Percentiles rank a stretch among this genome's conserved stretches.
Evolutionary conservation across 495 filamentous ascomycete genomes (phyloP).

Genomic region (Zalerion maritima): DNA sequence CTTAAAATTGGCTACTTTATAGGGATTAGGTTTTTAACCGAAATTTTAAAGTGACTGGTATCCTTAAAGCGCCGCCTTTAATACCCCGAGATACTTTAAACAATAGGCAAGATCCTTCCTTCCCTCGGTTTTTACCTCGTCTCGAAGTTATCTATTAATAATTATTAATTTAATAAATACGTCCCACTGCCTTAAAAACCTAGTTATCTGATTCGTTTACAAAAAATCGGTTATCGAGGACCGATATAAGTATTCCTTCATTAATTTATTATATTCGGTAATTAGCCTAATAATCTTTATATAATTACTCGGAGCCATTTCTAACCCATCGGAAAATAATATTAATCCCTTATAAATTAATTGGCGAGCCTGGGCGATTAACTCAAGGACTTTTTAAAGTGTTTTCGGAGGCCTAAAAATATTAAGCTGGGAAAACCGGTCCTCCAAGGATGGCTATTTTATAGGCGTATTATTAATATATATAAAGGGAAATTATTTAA

Average conservation of each 20-base stretch:
- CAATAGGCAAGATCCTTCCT: no score
- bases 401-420: background rate
- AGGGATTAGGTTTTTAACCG: no score
- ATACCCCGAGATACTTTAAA: no score
- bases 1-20: no score
- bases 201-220: no score
- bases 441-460: constrained; percentile 1
- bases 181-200: no score
- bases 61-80: no score
- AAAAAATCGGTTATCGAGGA: constrained; percentile 1
- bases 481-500: constrained; percentile 1
- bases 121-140: no score
- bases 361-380: background rate
- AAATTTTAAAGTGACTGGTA: no score
- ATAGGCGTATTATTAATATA: no score
- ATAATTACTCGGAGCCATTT: background rate
- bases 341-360: constrained; percentile 1
- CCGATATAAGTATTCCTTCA: constrained; percentile 1
- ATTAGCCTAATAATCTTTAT: constrained; percentile 1
- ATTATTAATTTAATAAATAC: no score
- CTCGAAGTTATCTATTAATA: no score
- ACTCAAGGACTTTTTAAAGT: background rate
- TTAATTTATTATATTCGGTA: background rate
- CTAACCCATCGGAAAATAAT: background rate
- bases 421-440: constrained; percentile 1